A percentile compares a stretch with the other conserved stretches of the same genome.
Evolutionary conservation across 2,329 filamentous ascomycete genomes (phyloP).

Genomic region (Pseudogymnoascus sp.): DNA sequence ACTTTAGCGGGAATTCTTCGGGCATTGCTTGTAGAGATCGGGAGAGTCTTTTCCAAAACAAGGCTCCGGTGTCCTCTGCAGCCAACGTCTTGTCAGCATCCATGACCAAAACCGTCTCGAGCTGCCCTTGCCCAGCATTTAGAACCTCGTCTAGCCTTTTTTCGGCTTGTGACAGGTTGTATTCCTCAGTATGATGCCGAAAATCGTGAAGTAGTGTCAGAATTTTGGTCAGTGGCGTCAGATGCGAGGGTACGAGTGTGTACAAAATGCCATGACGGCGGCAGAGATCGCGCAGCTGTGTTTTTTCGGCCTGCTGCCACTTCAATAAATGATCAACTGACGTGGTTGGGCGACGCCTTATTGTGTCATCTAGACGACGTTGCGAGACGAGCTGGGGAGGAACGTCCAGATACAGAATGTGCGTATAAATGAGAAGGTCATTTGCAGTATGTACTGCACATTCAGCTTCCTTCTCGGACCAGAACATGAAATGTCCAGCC

Average conservation of each 20-base stretch:
- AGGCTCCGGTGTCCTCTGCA: conserved; percentile 38
- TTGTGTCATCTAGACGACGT: conserved; percentile 32
- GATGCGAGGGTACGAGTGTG: too few relatives aligned
- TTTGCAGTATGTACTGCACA: conserved; percentile 34
- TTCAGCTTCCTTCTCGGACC: conserved; percentile 32
- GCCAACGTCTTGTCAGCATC: conserved; percentile 52
- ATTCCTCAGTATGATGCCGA: too few relatives aligned
- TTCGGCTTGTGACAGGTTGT: too few relatives aligned
- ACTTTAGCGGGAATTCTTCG: conserved; percentile 29
- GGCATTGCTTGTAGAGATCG: conserved; percentile 4
- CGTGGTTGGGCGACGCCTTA: conserved; percentile 28
- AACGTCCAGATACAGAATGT: conserved; percentile 49
- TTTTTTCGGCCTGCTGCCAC: conserved; percentile 41
- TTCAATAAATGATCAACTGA: conserved; percentile 33
- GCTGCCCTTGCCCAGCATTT: too few relatives aligned
- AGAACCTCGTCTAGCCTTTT: too few relatives aligned
- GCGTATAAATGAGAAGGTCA: conserved; percentile 43
- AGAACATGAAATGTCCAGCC: conserved; percentile 49
- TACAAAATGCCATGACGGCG: conserved; percentile 32
- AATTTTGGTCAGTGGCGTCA: too few relatives aligned
- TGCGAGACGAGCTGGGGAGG: conserved; percentile 30
- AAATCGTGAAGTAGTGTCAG: too few relatives aligned
- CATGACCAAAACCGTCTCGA: conserved; percentile 44
- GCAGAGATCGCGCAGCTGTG: conserved; percentile 37
- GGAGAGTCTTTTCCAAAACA: conserved; percentile 40